Base-by-base conservation (phyloP, 345 rosid genomes). In the Erucastrum elatum region DNA sequence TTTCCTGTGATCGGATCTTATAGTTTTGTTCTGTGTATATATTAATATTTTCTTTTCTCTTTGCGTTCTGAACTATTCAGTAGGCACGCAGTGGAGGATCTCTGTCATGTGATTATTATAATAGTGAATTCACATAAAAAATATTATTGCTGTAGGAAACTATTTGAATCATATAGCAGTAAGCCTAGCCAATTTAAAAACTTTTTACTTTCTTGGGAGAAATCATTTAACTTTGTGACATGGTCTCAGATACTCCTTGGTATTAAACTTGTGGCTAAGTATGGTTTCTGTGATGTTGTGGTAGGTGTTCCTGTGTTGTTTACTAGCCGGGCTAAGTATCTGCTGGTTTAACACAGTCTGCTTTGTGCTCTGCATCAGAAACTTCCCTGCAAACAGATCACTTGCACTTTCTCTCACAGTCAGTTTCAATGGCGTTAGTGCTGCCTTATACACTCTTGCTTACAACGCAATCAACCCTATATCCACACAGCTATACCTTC, bases 311-410 rank as follows among this genome's bases (percentile, higher is more conserved):
- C 81, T 88, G 6, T 88, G 92, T 27, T 94, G 99, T 81, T 82
- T 95, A 84, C 29, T 91, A 66, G 90, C 98, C 41, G 99, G 99
- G 68, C 87, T 89, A 62, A 92, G 98, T 85, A 95, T 95, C 66
- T 92, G 98, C 71, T 95, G 98, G 99, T 95, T 95, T 87, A 95
- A 95, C 90, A 95, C 99, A 10, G 94, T 92, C 2, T 95, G 98
- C 71, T 92, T 90, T 78, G 96, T 92, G 59, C 93, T 92, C 34
- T 94, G 98, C 92, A 89, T 92, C 55, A 84, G 85, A 29, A 95
- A 92, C 77, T 92, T 94, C 84, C 90, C 93, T 8, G 80, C 84
- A 7, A 92, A 87, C 74, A 79, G 94, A 71, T 80, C 98, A 66
- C 89, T 95, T 21, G 99, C 99, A 6, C 76, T 92, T 3, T 93